phyloP scores from a whole-genome alignment of 495 filamentous ascomycete genomes.

The Aspergillus funiculosus region DNA sequence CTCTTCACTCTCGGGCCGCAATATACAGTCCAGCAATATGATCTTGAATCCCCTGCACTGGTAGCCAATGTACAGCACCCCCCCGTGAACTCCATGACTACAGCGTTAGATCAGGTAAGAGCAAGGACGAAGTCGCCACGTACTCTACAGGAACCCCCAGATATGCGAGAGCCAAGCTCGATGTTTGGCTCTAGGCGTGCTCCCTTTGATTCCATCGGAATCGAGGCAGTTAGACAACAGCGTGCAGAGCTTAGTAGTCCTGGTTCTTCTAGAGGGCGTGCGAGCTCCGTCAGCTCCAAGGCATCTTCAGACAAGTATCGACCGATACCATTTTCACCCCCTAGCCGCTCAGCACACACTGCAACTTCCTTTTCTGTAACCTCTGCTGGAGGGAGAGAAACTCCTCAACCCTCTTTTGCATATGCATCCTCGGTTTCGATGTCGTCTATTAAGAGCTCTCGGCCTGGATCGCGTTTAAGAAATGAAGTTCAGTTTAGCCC shows the following conservation, averaged over 20 bases:
- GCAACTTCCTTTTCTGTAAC: conserved; percentile 43
- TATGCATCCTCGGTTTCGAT: conserved; percentile 54
- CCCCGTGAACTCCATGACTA: conserved; percentile 66
- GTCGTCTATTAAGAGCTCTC: conserved; percentile 59
- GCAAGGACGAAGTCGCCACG: conserved; percentile 28
- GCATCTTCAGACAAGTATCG: conserved; percentile 42
- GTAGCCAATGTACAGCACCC: conserved; percentile 79
- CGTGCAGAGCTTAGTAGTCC: conserved; percentile 57
- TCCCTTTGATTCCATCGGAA: conserved; percentile 39
- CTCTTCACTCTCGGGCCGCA: conserved; percentile 88
- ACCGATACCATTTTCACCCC: conserved; percentile 33
- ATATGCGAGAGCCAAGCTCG: conserved; percentile 27
- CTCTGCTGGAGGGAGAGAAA: conserved; percentile 31
- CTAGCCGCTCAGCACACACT: conserved; percentile 41
- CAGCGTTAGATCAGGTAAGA: conserved; percentile 64
- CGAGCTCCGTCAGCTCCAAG: conserved; percentile 54
- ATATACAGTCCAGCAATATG: conserved; percentile 89
- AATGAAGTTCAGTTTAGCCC: conserved; percentile 72
- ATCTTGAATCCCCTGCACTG: conserved; percentile 75
- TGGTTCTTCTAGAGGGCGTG: conserved; percentile 56
- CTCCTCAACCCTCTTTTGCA: conserved; percentile 36
- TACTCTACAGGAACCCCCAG: conserved; percentile 33
- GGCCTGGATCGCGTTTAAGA: conserved; percentile 64
- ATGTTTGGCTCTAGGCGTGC: conserved; percentile 25
- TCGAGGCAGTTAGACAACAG: conserved; percentile 45